phyloP scores from a whole-genome alignment of 768 basidiomycete species.

The Panus rudis region DNA sequence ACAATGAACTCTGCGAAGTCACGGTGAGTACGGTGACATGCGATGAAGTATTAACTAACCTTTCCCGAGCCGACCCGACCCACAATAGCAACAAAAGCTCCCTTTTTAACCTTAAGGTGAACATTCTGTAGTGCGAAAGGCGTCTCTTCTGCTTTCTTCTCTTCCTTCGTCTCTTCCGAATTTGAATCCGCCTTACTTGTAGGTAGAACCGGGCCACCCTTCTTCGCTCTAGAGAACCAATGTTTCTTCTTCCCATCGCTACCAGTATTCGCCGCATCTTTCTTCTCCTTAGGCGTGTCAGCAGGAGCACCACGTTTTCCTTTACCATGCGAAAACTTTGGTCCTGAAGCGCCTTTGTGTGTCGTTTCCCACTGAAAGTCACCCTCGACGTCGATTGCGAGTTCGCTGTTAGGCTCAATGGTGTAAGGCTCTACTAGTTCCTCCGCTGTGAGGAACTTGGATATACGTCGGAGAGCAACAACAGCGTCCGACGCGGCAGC shows the following conservation, averaged over 20 bases:
- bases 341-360: conserved; percentile 20
- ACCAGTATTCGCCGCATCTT: conserved; percentile 7
- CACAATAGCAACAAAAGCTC: conserved; percentile 79
- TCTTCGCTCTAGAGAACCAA: conserved; percentile 14
- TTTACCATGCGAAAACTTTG: conserved; percentile 13
- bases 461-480: conserved; percentile 73
- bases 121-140: conserved; percentile 63
- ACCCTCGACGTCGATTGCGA: conserved; percentile 60
- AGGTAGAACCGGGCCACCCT: conserved; percentile 11
- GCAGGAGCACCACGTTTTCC: conserved; percentile 22
- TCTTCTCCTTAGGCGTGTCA: conserved; percentile 14
- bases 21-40: conserved; percentile 1
- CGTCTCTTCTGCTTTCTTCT: conserved; percentile 20
- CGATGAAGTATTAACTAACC: conserved; percentile 27
- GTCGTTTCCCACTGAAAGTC: conserved; percentile 83
- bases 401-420: conserved; percentile 45
- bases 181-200: conserved; percentile 7
- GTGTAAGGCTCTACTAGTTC: conserved; percentile 52
- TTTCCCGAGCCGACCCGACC: conserved; percentile 67
- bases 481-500: conserved; percentile 60
- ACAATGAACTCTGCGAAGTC: conserved; percentile 45
- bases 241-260: conserved; percentile 16
- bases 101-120: conserved; percentile 62
- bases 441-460: conserved; percentile 81
- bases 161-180: conserved; percentile 13